Conservation (phyloP, 1,139 yeast genomes). For the Saccharomyces hybrid region DNA sequence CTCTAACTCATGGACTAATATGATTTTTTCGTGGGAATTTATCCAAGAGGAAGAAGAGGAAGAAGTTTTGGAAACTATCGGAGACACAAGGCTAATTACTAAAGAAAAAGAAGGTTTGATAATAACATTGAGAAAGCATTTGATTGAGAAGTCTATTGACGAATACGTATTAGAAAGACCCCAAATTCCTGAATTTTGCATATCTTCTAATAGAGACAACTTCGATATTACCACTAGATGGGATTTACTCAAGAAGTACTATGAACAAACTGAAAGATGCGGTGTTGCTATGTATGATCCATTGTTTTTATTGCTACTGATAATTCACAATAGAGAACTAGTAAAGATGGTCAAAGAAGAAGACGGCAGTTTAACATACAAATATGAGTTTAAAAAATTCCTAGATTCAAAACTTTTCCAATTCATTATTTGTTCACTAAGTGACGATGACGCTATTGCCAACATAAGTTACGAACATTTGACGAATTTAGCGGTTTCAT, state of each 20-base stretch:
- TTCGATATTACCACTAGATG: slow-evolving; percentile 13
- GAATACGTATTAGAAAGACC: slow-evolving; percentile 31
- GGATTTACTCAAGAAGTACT: slow-evolving; percentile 30
- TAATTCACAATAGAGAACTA: slow-evolving; percentile 56
- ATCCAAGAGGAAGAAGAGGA: slow-evolving; percentile 37
- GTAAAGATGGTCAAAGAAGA: slow-evolving; percentile 34
- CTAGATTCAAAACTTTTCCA: slow-evolving; percentile 55
- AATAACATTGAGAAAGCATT: slow-evolving; percentile 47
- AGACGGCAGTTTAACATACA: slow-evolving; percentile 27
- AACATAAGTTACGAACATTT: slow-evolving; percentile 42
- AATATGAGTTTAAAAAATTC: slow-evolving; percentile 50
- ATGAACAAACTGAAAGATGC: slow-evolving; percentile 16
- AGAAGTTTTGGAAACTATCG: slow-evolving; percentile 40
- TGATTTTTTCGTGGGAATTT: slow-evolving; percentile 61
- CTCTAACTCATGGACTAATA: slow-evolving; percentile 50
- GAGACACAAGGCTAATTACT: slow-evolving; percentile 41
- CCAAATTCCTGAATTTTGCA: not conserved
- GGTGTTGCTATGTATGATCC: slow-evolving; percentile 44
- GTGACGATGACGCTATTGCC: slow-evolving; percentile 47
- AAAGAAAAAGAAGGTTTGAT: slow-evolving; percentile 44
- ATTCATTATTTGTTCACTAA: slow-evolving; percentile 46
- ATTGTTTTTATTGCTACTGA: slow-evolving; percentile 49
- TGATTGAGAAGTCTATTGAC: slow-evolving; percentile 44
- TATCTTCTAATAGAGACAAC: slow-evolving; percentile 12
- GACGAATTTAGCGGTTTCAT: slow-evolving; percentile 37